Percentiles rank a stretch among this genome's conserved stretches.
These are phyloP conservation scores for Lepiota subincarnata DNA, from an alignment of 768 basidiomycete genomes.

Conservation along the genomic window DNA sequence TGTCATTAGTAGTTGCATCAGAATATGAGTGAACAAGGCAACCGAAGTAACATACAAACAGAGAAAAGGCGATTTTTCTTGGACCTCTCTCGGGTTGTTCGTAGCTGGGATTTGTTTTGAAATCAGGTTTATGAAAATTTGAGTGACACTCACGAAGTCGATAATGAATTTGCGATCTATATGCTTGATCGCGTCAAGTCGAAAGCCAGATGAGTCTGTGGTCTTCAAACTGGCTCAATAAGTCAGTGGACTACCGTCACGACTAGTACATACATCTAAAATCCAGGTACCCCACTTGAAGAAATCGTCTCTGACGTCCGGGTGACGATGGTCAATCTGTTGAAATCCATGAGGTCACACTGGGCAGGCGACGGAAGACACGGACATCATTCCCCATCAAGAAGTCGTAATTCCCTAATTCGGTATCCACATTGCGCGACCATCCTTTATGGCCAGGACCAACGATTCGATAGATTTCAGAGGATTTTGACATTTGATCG, in stretches of 20 bases:
- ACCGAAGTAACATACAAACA: constrained; percentile 33
- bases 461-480: constrained; percentile 69
- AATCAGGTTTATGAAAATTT: neutral
- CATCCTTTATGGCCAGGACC: constrained; percentile 69
- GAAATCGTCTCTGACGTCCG: constrained; percentile 72
- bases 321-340: constrained; percentile 85
- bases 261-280: constrained; percentile 33
- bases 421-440: constrained; percentile 76
- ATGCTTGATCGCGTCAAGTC: constrained; percentile 91
- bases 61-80: constrained; percentile 54
- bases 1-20: constrained; percentile 23
- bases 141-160: constrained; percentile 50
- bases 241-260: neutral
- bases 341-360: constrained; percentile 8
- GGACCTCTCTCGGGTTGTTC: constrained; percentile 40
- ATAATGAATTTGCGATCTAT: constrained; percentile 69
- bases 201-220: constrained; percentile 69
- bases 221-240: constrained; percentile 36
- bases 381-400: constrained; percentile 70
- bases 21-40: neutral
- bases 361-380: constrained; percentile 8
- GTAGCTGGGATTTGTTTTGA: constrained; percentile 39
- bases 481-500: constrained; percentile 63
- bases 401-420: constrained; percentile 88
- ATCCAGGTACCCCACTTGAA: constrained; percentile 79